phyloP scores from a whole-genome alignment of 495 filamentous ascomycete genomes.

The Parmelia sp. region DNA sequence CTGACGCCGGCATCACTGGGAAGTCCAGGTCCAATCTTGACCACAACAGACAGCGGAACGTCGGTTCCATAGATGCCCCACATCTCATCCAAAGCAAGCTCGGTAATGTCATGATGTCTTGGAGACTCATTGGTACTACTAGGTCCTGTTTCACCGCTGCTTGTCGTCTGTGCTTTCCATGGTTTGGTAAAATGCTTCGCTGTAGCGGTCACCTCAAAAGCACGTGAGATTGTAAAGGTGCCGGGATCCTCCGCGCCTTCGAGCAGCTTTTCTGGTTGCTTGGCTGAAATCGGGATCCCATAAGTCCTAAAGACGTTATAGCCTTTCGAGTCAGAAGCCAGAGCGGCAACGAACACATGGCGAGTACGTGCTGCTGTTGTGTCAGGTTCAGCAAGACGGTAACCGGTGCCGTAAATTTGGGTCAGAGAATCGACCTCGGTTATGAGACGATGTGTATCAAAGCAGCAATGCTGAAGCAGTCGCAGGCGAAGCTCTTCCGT shows the following conservation, averaged over 20 bases:
- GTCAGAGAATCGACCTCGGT: slow-evolving; percentile 22
- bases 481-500: slow-evolving; percentile 18
- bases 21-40: slow-evolving; percentile 26
- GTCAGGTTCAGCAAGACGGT: slow-evolving; percentile 16
- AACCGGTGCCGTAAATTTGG: slow-evolving; percentile 19
- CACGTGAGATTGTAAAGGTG: slow-evolving; percentile 20
- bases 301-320: slow-evolving; percentile 25
- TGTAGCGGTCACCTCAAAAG: slow-evolving; percentile 23
- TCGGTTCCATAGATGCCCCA: slow-evolving; percentile 22
- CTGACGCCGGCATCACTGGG: too few relatives aligned
- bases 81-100: slow-evolving; percentile 26
- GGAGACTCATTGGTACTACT: slow-evolving; percentile 18
- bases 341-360: slow-evolving; percentile 23
- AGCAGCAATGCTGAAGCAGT: slow-evolving; percentile 20
- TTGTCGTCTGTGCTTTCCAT: slow-evolving; percentile 20
- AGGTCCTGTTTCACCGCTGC: slow-evolving; percentile 10
- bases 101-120: slow-evolving; percentile 24
- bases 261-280: slow-evolving; percentile 10
- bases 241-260: slow-evolving; percentile 19
- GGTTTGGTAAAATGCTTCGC: slow-evolving; percentile 18
- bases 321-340: slow-evolving; percentile 10
- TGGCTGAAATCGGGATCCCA: slow-evolving; percentile 8
- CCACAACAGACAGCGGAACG: slow-evolving; percentile 19
- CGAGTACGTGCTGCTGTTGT: slow-evolving; percentile 15
- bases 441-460: slow-evolving; percentile 20